These are phyloP conservation scores for Lophium mytilinum DNA, from an alignment of 495 filamentous ascomycete species.

Conservation along the genomic window DNA sequence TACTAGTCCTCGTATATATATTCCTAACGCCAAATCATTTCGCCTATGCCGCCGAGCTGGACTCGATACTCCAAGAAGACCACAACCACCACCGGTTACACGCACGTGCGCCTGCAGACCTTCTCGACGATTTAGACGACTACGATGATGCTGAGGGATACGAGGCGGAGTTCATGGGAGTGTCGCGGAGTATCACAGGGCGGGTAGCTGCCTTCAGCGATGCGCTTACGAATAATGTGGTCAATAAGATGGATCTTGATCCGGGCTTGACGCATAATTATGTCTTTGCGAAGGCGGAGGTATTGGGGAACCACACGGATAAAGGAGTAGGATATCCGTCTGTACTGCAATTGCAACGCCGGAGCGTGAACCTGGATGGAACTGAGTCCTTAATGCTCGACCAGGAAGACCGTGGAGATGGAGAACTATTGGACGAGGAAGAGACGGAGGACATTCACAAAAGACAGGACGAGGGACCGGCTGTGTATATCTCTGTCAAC, in stretches of 20 bases:
- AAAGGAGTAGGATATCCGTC: slow-evolving; percentile 36
- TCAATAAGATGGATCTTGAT: slow-evolving; percentile 44
- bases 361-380: not conserved
- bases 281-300: slow-evolving; percentile 41
- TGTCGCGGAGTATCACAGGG: slow-evolving; percentile 55
- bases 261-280: slow-evolving; percentile 52
- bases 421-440: not conserved
- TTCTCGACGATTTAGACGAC: not conserved
- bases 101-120: not conserved
- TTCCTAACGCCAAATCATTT: slow-evolving; percentile 46
- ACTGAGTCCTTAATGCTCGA: not conserved
- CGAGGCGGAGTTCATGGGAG: slow-evolving; percentile 50
- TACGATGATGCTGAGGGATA: slow-evolving; percentile 38
- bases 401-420: not conserved
- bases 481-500: slow-evolving; percentile 69
- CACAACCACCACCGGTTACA: slow-evolving; percentile 41
- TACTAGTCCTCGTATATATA: slow-evolving; percentile 49
- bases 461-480: slow-evolving; percentile 33
- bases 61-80: slow-evolving; percentile 36
- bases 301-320: slow-evolving; percentile 33
- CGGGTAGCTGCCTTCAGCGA: slow-evolving; percentile 43
- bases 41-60: slow-evolving; percentile 51
- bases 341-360: not conserved
- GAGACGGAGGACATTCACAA: not conserved
- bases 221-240: slow-evolving; percentile 57